phyloP scores from a whole-genome alignment of 2,329 filamentous ascomycete species.

The Beauveria bassiana region DNA sequence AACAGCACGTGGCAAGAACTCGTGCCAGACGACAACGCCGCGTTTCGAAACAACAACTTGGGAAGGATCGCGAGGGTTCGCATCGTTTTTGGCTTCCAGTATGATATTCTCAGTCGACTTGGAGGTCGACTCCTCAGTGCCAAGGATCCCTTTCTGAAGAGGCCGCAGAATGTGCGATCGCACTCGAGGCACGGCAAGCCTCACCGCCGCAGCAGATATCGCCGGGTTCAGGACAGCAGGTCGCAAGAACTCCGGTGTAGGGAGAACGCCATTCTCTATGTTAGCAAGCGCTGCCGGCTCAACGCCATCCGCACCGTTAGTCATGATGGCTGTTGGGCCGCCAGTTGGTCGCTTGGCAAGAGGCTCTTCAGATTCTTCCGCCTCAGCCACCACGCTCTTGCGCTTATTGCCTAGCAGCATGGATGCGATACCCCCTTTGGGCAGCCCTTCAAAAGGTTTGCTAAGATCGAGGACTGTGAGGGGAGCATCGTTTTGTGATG shows the following conservation, averaged over 20 bases:
- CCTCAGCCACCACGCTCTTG: constrained; percentile 66
- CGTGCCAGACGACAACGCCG: constrained; percentile 81
- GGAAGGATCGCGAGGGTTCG: constrained; percentile 70
- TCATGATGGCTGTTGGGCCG: constrained; percentile 66
- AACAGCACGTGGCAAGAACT: constrained; percentile 79
- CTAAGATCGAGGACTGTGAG: constrained; percentile 83
- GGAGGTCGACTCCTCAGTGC: constrained; percentile 53
- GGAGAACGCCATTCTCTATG: constrained; percentile 51
- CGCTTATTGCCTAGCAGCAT: constrained; percentile 91
- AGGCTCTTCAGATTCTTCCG: constrained; percentile 64
- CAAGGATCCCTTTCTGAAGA: constrained; percentile 58
- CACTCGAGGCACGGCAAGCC: constrained; percentile 81
- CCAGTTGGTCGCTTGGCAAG: constrained; percentile 45
- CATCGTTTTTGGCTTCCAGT: constrained; percentile 82
- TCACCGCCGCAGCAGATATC: constrained; percentile 72
- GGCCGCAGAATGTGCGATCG: constrained; percentile 75
- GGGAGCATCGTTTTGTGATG: constrained; percentile 61
- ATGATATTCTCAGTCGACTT: constrained; percentile 63
- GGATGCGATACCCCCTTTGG: constrained; percentile 77
- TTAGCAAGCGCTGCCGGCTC: constrained; percentile 63
- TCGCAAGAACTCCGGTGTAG: constrained; percentile 75
- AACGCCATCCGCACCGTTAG: constrained; percentile 69
- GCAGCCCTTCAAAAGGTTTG: constrained; percentile 88
- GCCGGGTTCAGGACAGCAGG: constrained; percentile 81
- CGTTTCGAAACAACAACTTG: constrained; percentile 75